Conservation (phyloP, 768 basidiomycete species). For the Stropharia rugosoannulata region DNA sequence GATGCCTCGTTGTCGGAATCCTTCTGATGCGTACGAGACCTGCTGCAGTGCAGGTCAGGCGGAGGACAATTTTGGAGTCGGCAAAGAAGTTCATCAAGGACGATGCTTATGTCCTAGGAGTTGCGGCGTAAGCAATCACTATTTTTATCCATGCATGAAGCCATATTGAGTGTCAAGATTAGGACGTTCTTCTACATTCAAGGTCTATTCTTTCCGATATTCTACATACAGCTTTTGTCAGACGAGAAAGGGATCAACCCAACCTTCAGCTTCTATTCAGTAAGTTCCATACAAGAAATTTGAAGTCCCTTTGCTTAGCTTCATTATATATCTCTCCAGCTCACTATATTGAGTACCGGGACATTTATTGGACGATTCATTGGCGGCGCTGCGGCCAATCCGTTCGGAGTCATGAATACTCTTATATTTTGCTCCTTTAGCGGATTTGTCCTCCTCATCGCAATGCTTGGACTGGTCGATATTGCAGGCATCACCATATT, state of each 20-base stretch:
- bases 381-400: conserved; percentile 12
- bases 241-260: conserved; percentile 27
- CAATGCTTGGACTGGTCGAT: conserved; percentile 31
- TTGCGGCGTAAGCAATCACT: background rate
- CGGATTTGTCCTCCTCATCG: conserved; percentile 22
- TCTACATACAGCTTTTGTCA: conserved; percentile 41
- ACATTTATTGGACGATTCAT: conserved; percentile 20
- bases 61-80: background rate
- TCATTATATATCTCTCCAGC: conserved; percentile 7
- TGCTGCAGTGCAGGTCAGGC: background rate
- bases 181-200: background rate
- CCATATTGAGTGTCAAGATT: too few relatives aligned
- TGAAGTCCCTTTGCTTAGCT: too few relatives aligned
- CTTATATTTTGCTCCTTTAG: conserved; percentile 17
- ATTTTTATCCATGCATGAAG: too few relatives aligned
- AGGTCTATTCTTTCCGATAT: conserved; percentile 13
- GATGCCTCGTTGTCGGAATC: conserved; percentile 12
- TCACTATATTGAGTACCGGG: conserved; percentile 20
- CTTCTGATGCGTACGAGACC: conserved; percentile 2
- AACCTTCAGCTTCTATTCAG: conserved; percentile 40
- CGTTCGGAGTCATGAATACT: conserved; percentile 14
- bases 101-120: background rate
- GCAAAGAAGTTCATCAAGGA: background rate
- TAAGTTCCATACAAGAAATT: conserved; percentile 8
- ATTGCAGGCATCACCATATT: conserved; percentile 32